phyloP scores from a whole-genome alignment of 345 rosid species.

The Excoecaria agallocha region DNA sequence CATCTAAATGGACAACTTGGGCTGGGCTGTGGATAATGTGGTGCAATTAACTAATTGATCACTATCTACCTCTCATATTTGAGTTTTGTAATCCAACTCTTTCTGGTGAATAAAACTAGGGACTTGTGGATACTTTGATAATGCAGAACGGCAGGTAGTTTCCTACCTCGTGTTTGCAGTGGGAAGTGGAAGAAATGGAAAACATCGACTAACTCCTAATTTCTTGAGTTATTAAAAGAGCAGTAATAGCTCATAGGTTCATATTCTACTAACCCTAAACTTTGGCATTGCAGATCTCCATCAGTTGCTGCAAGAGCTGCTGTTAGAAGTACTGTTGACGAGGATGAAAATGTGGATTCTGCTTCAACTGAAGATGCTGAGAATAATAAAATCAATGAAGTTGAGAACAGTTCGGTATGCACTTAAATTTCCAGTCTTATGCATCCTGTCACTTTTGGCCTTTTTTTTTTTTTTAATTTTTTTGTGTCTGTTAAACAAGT shows the following conservation, averaged over 20 bases:
- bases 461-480: neutral
- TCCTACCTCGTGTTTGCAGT: neutral
- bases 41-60: neutral
- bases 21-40: neutral
- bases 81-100: neutral
- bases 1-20: neutral
- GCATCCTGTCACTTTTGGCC: neutral
- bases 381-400: slow-evolving; percentile 43
- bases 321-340: slow-evolving; percentile 50
- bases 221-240: neutral
- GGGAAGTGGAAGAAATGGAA: neutral
- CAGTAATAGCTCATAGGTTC: neutral
- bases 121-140: neutral
- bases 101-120: neutral
- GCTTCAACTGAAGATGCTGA: slow-evolving; percentile 80
- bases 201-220: slow-evolving; percentile 5
- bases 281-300: slow-evolving; percentile 50
- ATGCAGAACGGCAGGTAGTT: neutral
- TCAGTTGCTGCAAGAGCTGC: slow-evolving; percentile 55
- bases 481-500: slow-evolving; percentile 3
- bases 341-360: slow-evolving; percentile 67
- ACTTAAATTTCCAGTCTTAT: slow-evolving; percentile 19
- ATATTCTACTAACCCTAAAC: neutral
- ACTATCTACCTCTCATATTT: neutral
- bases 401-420: slow-evolving; percentile 63